Conservation (phyloP, 2,329 filamentous ascomycete genomes). For the Aspergillus sojae region DNA sequence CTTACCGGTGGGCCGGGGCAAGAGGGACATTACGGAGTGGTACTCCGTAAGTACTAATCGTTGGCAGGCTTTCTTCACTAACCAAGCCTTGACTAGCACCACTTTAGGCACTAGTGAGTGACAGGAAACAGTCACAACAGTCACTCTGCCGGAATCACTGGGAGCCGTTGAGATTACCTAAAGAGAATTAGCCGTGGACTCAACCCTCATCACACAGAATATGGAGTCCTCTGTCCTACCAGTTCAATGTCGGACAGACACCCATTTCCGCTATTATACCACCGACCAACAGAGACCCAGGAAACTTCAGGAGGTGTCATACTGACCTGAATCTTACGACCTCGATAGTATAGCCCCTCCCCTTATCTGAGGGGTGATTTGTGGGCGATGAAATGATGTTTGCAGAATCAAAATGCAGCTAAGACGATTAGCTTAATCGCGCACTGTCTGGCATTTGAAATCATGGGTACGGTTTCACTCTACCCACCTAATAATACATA, state of each 20-base stretch:
- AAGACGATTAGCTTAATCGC: background rate
- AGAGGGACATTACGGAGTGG: background rate
- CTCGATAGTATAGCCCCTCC: background rate
- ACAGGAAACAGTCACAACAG: conserved; percentile 3
- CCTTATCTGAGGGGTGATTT: background rate
- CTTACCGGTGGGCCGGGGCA: background rate
- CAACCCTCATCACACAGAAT: background rate
- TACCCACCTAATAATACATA: background rate
- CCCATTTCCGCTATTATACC: background rate
- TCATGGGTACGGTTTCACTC: background rate
- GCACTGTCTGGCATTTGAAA: background rate
- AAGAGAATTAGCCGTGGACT: conserved; percentile 3
- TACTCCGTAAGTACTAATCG: background rate
- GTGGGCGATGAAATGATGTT: background rate
- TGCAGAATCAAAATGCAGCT: conserved; percentile 4
- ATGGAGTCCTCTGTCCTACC: background rate
- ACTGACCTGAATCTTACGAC: background rate
- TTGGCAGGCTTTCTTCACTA: background rate
- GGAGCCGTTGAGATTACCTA: conserved; percentile 6
- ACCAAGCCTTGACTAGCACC: conserved; percentile 3
- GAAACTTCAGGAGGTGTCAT: background rate
- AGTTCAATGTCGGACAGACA: background rate
- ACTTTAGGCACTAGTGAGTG: background rate
- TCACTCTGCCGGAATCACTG: background rate
- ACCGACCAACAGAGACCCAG: background rate